Base-by-base conservation (phyloP, 306 rosid genomes). In the Oxytropis ochrocephala region DNA sequence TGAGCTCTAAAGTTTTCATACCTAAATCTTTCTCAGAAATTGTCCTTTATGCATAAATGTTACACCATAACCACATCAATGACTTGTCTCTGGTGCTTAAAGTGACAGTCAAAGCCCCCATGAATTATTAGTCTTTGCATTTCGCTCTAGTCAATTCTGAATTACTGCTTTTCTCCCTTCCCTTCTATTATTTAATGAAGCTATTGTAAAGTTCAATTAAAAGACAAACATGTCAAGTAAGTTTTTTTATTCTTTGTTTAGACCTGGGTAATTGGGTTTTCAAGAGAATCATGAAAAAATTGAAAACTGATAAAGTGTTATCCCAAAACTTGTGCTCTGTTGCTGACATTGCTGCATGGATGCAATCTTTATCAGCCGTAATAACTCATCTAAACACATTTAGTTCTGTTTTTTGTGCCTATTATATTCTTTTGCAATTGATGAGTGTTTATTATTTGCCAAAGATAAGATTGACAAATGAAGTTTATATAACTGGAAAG, bases 1-100 rank as follows among this genome's bases (percentile, higher is more conserved):
- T 90, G 83, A 87, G 88, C 75, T 74, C 44, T 49, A 61, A 48
- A 41, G 11, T 6, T 47, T 67, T 13, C 8, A 52, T 5, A 4
- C 42, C 39, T 48, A 17, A 9, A 36, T 50, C 21, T 66, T 49
- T 24, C 68, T 43, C 50, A 11, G 50, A 46, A 69, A 29, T 13
- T 12, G 27, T 60, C 48, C 66, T 19, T 56, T 46, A 43, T 69
- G 10, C n/a, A 16, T 14, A 41, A 24, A 24, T n/a, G 49, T 53
- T 12, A 46, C 58, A 48, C 43, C 29, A 54, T 33, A 35, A 19
- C 42, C 11, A 11, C 1, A 11, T 52, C n/a, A 53, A 51, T 55
- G 33, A 11, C 24, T 7, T 67, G n/a, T 53, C 63, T 73, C n/a
- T 46, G 35, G 24, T 73, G 11, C 11, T 46, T 38, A 33, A 44